Conservation (phyloP, 495 filamentous ascomycete genomes). For the Daldinia childiae region DNA sequence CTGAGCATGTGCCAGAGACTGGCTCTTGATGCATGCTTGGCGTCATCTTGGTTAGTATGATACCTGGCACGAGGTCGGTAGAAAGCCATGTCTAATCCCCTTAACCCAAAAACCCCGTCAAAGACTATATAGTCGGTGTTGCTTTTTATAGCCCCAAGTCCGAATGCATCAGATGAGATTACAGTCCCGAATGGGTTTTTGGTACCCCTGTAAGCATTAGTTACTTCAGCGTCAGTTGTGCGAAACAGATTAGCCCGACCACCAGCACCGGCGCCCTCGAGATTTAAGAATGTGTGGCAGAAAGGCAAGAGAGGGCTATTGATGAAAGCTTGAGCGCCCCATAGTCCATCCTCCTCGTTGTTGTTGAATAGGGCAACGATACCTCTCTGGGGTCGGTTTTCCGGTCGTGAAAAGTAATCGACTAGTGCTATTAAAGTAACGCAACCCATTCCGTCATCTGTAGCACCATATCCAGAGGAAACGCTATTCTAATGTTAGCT, state of each 20-base stretch:
- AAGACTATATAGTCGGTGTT: constrained; percentile 93
- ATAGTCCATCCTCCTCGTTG: constrained; percentile 93
- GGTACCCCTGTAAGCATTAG: constrained; percentile 74
- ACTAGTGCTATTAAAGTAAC: constrained; percentile 88
- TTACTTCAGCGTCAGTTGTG: constrained; percentile 87
- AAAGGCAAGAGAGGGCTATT: constrained; percentile 81
- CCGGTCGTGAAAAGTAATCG: constrained; percentile 81
- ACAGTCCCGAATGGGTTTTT: constrained; percentile 85
- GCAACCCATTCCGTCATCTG: constrained; percentile 92
- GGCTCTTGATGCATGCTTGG: constrained; percentile 74
- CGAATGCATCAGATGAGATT: constrained; percentile 83
- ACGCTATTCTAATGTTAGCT: constrained; percentile 64
- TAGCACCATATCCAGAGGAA: constrained; percentile 86
- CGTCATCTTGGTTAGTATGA: constrained; percentile 91
- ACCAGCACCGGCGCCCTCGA: constrained; percentile 94
- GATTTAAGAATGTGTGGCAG: constrained; percentile 86
- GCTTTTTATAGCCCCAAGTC: constrained; percentile 76
- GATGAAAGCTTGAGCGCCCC: constrained; percentile 87
- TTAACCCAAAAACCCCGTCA: constrained; percentile 78
- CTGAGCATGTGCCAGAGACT: constrained; percentile 97
- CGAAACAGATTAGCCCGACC: constrained; percentile 89
- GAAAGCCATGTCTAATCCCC: constrained; percentile 93
- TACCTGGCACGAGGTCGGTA: constrained; percentile 84
- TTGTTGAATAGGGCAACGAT: constrained; percentile 92
- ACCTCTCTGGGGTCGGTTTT: constrained; percentile 79